Base-by-base conservation (phyloP, 2,329 filamentous ascomycete species). In the Madurella mycetomatis region DNA sequence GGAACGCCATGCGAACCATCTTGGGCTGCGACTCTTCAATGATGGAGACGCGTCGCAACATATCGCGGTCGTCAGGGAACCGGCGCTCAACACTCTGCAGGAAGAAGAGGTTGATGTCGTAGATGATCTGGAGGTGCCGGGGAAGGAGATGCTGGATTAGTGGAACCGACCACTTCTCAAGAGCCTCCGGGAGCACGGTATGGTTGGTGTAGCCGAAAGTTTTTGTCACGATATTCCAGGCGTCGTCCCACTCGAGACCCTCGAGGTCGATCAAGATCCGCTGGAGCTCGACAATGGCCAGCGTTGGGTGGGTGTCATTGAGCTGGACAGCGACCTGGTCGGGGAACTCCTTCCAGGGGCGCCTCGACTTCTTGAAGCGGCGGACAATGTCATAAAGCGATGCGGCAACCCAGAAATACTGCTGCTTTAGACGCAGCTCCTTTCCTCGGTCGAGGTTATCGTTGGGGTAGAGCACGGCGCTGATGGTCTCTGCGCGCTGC, bases 391-490 rank as follows among this genome's bases (percentile, higher is more conserved):
- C 94, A 68, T 90, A 90, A 4, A 99, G 81, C 15, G 94, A 99
- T 15, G 94, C 94, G 49, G 94, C 92, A 67, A 96, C 95, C 94
- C 94, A 99, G 76, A 99, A 99, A 80, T 99, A 99, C 72, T 99
- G 94, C 72, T 99, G 94, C 82, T 99, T 99, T 72, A 99, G 75
- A 51, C 94, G 90, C 60, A 99, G 84, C 77, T 99, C 94, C 73
- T 99, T 99, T 59, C 94, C 94, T 61, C 91, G 84, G 62, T 97
- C 92, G 43, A 99, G 82, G 72, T 96, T 97, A 73, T 97, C 92
- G 67, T 99, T 99, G 56, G 94, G 94, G 69, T 99, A 99, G 43
- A 99, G 76, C 13, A 99, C 94, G 32, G 92, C 92, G 49, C 92
- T 96, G 75, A 99, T 99, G 52, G 92, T 97, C 77, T 99, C 94